These are phyloP conservation scores for Pharnaceum exiguum DNA, from an alignment of 148 eudicot genomes.

Conservation along the genomic window DNA sequence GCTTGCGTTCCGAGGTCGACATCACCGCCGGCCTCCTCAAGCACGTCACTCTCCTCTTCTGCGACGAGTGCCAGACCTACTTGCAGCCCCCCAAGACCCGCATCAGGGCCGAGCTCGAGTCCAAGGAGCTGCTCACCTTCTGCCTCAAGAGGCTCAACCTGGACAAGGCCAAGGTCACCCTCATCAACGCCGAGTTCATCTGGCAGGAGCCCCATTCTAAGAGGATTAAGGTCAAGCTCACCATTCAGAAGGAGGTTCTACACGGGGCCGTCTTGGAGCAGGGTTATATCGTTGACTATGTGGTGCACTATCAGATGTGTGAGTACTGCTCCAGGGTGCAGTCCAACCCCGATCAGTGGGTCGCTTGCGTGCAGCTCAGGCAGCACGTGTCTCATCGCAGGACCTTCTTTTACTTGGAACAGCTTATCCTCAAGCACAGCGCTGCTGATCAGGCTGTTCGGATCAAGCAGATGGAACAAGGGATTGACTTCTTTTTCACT, in stretches of 20 bases:
- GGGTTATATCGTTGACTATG: slow-evolving; percentile 51
- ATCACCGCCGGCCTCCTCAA: slow-evolving; percentile 67
- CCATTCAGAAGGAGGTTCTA: slow-evolving; percentile 46
- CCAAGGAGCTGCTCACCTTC: slow-evolving; percentile 66
- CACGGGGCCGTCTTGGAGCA: slow-evolving; percentile 66
- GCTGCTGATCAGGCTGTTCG: slow-evolving; percentile 46
- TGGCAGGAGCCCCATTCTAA: slow-evolving; percentile 50
- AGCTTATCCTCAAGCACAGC: slow-evolving; percentile 55
- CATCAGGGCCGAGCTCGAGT: slow-evolving; percentile 55
- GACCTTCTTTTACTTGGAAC: slow-evolving; percentile 64
- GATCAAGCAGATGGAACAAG: slow-evolving; percentile 49
- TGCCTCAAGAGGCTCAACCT: slow-evolving; percentile 52
- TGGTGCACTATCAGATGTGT: slow-evolving; percentile 66
- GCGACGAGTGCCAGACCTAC: slow-evolving; percentile 60
- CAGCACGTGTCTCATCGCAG: slow-evolving; percentile 76
- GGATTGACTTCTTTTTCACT: slow-evolving; percentile 70
- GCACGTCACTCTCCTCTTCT: slow-evolving; percentile 45
- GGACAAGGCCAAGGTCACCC: slow-evolving; percentile 36
- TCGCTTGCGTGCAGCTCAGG: slow-evolving; percentile 63
- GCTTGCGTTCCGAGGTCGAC: slow-evolving; percentile 62
- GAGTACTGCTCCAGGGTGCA: slow-evolving; percentile 58
- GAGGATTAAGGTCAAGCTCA: slow-evolving; percentile 44
- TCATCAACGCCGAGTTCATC: slow-evolving; percentile 44
- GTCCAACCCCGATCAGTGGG: slow-evolving; percentile 81
- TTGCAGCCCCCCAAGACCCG: slow-evolving; percentile 74